These are phyloP conservation scores for Camelina hispida DNA, from an alignment of 345 rosid genomes.

Conservation along the genomic window DNA sequence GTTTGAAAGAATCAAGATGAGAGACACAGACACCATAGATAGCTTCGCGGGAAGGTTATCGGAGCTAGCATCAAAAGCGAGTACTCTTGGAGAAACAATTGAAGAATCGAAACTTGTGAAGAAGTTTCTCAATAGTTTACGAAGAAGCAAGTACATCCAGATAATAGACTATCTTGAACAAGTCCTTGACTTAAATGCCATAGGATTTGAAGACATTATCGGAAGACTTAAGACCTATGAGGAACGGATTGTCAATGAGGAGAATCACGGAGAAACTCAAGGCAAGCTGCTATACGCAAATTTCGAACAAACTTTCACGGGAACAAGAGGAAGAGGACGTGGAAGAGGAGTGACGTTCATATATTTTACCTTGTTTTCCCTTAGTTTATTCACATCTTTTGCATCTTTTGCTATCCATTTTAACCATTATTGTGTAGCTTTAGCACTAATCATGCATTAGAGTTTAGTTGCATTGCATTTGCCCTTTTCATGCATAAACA, in stretches of 20 bases:
- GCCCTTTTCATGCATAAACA: too few relatives aligned
- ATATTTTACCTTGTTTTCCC: too few relatives aligned
- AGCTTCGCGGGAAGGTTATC: neutral
- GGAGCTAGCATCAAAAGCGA: neutral
- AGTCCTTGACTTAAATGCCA: neutral
- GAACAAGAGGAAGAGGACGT: neutral
- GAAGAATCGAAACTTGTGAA: neutral
- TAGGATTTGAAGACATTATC: neutral
- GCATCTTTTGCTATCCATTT: too few relatives aligned
- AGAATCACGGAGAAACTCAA: neutral
- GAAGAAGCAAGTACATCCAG: too few relatives aligned
- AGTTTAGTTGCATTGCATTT: too few relatives aligned
- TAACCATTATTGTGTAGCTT: too few relatives aligned
- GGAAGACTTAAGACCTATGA: neutral
- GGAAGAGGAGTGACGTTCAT: neutral
- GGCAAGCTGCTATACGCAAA: neutral
- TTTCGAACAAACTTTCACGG: neutral
- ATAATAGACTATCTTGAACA: neutral
- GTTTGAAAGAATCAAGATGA: neutral
- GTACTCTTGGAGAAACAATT: neutral
- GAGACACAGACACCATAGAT: neutral
- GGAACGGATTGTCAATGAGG: neutral
- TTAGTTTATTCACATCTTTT: too few relatives aligned
- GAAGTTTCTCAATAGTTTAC: neutral
- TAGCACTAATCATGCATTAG: too few relatives aligned